Evolutionary conservation across 805 yeast genomes (phyloP), one percentile per base, ranked within the genome.

Genomic region (Hanseniaspora clermontiae): DNA sequence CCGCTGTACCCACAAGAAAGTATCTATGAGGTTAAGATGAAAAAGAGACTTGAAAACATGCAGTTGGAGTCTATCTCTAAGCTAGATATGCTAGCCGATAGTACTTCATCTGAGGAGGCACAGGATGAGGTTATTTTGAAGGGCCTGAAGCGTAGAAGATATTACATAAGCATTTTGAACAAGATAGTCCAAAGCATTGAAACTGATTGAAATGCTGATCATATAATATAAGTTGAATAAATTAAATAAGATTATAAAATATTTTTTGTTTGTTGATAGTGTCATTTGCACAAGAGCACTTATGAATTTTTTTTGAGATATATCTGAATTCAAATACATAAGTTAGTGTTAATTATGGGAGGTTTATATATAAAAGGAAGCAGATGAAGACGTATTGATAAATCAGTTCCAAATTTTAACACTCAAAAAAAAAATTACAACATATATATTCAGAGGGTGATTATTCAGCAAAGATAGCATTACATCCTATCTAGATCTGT

Each of bases 1-100:
- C 62, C 70, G 1, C 70, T 69, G 37, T 74, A 66, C 61, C 49
- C 61, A 5, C 49, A 65, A 7, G 43, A 67, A 24, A 63, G 62
- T 0, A 48, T 60, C 5, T 68, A 62, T 46, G 51, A 60, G 15
- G 51, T 57, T 9, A 59, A 62, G 6, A 60, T 67, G 36, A 45
- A 63, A 2, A 53, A 60, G 11, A 60, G 59, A 14, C 57, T 74
- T 15, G 63, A 61, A 27, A 57, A 63, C 9, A 60, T 63, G 46
- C 66, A 67, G 1, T 45, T 68, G 17, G 51, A 38, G 15, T 57
- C 49, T 5, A 29, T 51, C 10, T 29, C 42, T 15, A 27, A 36
- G 37, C 29, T 51, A 15, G 32, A 43, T 9, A 10, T 10, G 5
- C 24, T 45, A 2, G 10, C 14, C 27, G 38, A 32, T 2, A 34